Percentiles rank a stretch among this genome's conserved stretches.
phyloP scores from a whole-genome alignment of 345 rosid species.

The Citrus inodora region DNA sequence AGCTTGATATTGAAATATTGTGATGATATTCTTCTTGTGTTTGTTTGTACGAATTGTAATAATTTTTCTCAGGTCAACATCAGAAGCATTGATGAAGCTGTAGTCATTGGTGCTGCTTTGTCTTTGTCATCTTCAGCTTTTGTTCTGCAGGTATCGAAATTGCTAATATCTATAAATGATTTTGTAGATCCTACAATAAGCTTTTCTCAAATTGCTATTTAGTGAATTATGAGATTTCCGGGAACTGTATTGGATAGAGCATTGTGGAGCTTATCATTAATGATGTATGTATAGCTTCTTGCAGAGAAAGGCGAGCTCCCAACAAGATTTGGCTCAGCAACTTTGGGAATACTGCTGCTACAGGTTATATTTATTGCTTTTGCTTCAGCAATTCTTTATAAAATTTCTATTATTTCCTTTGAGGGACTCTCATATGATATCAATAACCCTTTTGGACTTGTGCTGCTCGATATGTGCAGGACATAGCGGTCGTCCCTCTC shows the following conservation, averaged over 20 bases:
- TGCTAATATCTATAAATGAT: conserved; percentile 5
- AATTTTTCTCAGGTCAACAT: conserved; percentile 67
- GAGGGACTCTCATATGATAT: conserved; percentile 6
- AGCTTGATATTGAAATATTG: not conserved
- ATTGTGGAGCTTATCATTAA: conserved; percentile 34
- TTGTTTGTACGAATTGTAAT: not conserved
- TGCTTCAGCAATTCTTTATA: not conserved
- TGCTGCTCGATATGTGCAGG: conserved; percentile 51
- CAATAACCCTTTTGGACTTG: conserved; percentile 18
- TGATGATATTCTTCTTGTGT: not conserved
- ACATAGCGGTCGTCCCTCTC: conserved; percentile 91
- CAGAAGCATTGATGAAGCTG: conserved; percentile 93
- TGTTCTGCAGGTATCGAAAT: conserved; percentile 78
- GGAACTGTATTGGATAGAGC: conserved; percentile 4
- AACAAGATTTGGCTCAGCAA: conserved; percentile 96
- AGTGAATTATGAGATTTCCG: not conserved
- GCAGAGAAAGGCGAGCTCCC: conserved; percentile 99
- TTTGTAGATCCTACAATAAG: not conserved
- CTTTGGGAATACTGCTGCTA: conserved; percentile 92
- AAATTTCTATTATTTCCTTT: conserved; percentile 10
- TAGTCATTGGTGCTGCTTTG: conserved; percentile 96
- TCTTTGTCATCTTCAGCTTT: conserved; percentile 97
- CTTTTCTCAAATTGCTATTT: not conserved
- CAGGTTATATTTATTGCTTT: conserved; percentile 52
- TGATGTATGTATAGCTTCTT: conserved; percentile 69